phyloP scores from a whole-genome alignment of 345 rosid genomes.

The Brassica incana region DNA sequence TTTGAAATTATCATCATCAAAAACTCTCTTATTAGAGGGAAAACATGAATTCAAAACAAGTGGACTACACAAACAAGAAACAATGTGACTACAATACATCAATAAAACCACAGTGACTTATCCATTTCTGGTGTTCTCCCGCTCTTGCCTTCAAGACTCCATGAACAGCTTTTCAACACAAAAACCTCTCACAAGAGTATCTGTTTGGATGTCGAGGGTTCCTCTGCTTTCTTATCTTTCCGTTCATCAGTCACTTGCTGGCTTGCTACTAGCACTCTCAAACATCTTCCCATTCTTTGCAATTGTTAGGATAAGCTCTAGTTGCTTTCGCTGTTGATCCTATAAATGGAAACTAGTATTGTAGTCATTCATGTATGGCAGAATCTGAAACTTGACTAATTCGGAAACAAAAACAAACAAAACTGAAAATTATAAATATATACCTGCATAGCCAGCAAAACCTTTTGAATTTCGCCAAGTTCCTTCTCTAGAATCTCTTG shows the following conservation, averaged over 20 bases:
- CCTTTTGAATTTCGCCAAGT: slow-evolving; percentile 88
- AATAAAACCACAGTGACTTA: background rate
- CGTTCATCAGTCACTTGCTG: slow-evolving; percentile 33
- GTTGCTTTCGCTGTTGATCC: slow-evolving; percentile 94
- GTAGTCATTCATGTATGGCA: no score
- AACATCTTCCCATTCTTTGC: slow-evolving; percentile 63
- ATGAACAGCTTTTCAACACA: background rate
- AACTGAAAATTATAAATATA: no score
- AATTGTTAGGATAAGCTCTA: slow-evolving; percentile 77
- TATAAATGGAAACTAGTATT: slow-evolving; percentile 38
- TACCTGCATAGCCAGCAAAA: slow-evolving; percentile 96
- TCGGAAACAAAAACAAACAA: no score
- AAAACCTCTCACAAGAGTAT: background rate
- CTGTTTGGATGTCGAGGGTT: slow-evolving; percentile 31
- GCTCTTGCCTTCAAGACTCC: slow-evolving; percentile 19
- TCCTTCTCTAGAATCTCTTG: slow-evolving; percentile 87
- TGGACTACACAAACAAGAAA: slow-evolving; percentile 25
- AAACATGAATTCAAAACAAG: slow-evolving; percentile 12
- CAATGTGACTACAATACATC: slow-evolving; percentile 22
- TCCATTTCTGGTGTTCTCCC: background rate
- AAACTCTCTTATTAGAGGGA: background rate
- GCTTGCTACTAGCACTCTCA: slow-evolving; percentile 42
- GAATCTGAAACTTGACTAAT: no score
- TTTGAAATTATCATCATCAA: background rate
- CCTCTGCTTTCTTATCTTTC: slow-evolving; percentile 29